phyloP scores from a whole-genome alignment of 352 stramenopile genomes.

The Aphanomyces invadans region DNA sequence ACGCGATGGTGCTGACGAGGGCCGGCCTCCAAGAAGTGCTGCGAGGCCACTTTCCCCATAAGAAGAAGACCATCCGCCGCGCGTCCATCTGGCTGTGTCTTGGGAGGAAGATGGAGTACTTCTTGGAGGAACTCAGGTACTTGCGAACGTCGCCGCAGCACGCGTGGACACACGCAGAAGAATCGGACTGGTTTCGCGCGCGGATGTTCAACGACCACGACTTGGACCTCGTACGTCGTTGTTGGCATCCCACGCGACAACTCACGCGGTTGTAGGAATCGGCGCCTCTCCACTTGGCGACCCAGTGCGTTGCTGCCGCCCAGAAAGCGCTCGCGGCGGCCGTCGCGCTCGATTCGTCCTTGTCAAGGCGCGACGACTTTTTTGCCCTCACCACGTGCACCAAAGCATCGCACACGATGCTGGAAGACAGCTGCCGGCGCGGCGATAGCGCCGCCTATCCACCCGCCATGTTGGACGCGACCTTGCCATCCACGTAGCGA shows the following conservation, averaged over 20 bases:
- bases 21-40: conserved; percentile 4
- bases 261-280: not conserved
- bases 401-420: conserved; percentile 14
- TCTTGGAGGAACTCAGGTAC: conserved; percentile 16
- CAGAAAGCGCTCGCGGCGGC: not conserved
- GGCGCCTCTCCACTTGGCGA: not conserved
- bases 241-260: not conserved
- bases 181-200: conserved; percentile 17
- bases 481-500: too few species aligned
- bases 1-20: conserved; percentile 14
- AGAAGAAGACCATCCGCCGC: conserved; percentile 15
- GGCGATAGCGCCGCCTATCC: not conserved
- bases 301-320: not conserved
- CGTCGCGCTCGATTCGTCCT: not conserved
- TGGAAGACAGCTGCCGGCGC: not conserved
- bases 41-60: conserved; percentile 14
- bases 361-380: conserved; percentile 16
- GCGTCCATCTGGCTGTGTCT: conserved; percentile 15
- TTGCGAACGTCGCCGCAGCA: not conserved
- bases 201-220: conserved; percentile 17
- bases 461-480: not conserved
- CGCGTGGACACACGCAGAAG: not conserved
- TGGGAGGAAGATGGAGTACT: conserved; percentile 22
- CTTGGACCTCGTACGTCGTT: conserved; percentile 3
- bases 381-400: conserved; percentile 11